phyloP scores from a whole-genome alignment of 805 yeast genomes.

The Candida morakotiae region DNA sequence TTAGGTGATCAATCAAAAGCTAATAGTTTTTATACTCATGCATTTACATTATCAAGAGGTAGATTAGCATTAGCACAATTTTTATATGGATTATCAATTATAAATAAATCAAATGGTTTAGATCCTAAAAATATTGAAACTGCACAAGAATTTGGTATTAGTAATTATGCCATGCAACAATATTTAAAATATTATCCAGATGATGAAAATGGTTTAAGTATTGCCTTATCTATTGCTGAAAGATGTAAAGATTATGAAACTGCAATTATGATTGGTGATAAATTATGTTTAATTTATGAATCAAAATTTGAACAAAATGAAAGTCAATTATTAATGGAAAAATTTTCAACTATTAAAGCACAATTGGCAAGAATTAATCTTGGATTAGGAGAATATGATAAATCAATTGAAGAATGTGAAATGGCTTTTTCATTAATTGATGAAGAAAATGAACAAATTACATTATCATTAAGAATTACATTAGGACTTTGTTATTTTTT shows the following conservation, averaged over 20 bases:
- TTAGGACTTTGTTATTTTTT: conserved; percentile 74
- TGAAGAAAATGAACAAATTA: conserved; percentile 6
- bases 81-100: conserved; percentile 61
- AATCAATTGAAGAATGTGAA: conserved; percentile 60
- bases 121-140: conserved; percentile 54
- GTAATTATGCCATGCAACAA: conserved; percentile 61
- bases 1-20: conserved; percentile 51
- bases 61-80: conserved; percentile 64
- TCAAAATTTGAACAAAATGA: conserved; percentile 53
- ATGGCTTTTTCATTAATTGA: conserved; percentile 48
- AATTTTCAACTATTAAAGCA: conserved; percentile 57
- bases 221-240: conserved; percentile 59
- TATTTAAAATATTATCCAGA: conserved; percentile 60
- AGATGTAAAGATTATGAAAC: conserved; percentile 58
- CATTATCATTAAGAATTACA: conserved; percentile 59
- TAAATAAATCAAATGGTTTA: conserved; percentile 41
- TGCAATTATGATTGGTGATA: conserved; percentile 47
- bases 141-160: conserved; percentile 62
- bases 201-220: conserved; percentile 53
- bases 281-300: conserved; percentile 50
- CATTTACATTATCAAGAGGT: conserved; percentile 74
- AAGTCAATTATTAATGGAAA: conserved; percentile 39
- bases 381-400: conserved; percentile 52
- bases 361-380: conserved; percentile 70
- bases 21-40: conserved; percentile 64